phyloP scores from a whole-genome alignment of 2,329 filamentous ascomycete genomes.

The Apiospora arundinis region DNA sequence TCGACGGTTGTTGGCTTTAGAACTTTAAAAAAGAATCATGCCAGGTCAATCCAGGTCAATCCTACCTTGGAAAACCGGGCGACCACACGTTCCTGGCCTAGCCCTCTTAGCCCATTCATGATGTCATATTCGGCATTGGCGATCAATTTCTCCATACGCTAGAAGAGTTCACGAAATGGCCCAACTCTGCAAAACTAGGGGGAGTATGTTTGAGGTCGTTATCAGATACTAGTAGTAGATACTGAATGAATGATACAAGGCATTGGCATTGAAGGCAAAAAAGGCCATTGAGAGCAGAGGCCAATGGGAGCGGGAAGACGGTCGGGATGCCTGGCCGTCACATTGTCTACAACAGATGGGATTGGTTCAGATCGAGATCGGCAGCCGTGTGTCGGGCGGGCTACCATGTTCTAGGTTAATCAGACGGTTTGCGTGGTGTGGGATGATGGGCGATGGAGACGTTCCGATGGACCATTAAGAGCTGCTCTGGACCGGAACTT shows the following conservation, averaged over 20 bases:
- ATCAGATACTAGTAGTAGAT: not conserved
- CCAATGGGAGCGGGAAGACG: not conserved
- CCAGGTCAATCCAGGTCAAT: not conserved
- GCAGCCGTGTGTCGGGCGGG: constrained; percentile 17
- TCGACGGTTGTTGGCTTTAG: constrained; percentile 9
- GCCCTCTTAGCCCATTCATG: not conserved
- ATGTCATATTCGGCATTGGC: constrained; percentile 21
- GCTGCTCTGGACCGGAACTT: not conserved
- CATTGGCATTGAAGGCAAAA: constrained; percentile 2
- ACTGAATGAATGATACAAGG: constrained; percentile 8
- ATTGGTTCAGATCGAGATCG: constrained; percentile 19
- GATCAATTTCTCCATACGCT: constrained; percentile 17
- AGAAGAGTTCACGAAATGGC: constrained; percentile 3
- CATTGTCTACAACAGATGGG: constrained; percentile 10
- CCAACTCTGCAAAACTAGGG: constrained; percentile 4
- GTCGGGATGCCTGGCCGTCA: constrained; percentile 16
- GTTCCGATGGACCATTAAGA: not conserved
- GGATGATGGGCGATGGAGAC: not conserved
- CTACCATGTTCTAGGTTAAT: constrained; percentile 15
- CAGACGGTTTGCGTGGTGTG: constrained; percentile 6
- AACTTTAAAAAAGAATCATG: constrained; percentile 8
- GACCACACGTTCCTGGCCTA: constrained; percentile 17
- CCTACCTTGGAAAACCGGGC: not conserved
- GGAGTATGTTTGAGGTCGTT: constrained; percentile 1
- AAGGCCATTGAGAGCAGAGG: constrained; percentile 2